Evolutionary conservation across 208 protist genomes (phyloP).

Genomic region (Trypanosoma vivax): DNA sequence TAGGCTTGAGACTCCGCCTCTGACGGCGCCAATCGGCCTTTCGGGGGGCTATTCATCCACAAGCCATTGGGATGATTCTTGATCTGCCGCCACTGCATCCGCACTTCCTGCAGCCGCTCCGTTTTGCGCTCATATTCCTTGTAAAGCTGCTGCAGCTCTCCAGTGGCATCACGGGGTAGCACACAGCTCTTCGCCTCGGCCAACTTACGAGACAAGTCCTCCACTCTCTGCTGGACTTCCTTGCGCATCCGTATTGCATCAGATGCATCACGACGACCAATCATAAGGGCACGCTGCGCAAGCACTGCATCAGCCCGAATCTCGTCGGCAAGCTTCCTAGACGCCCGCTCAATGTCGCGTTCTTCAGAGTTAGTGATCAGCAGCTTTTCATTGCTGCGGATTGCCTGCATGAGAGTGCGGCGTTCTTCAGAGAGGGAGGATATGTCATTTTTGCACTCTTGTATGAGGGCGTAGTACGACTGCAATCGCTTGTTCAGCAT

Average conservation of each 20-base stretch:
- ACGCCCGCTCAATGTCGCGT: constrained; percentile 24
- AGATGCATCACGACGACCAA: constrained; percentile 44
- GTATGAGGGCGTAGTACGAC: constrained; percentile 38
- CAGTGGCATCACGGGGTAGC: constrained; percentile 13
- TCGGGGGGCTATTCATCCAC: too few species aligned
- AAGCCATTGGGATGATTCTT: neutral
- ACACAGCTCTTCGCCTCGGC: constrained; percentile 17
- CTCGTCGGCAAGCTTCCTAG: constrained; percentile 50
- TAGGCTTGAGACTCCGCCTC: neutral
- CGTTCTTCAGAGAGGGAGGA: constrained; percentile 38
- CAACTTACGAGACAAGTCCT: constrained; percentile 26
- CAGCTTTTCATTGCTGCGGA: constrained; percentile 75
- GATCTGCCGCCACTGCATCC: constrained; percentile 20
- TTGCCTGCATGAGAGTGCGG: constrained; percentile 44
- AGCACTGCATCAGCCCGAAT: constrained; percentile 55
- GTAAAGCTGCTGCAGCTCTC: constrained; percentile 19
- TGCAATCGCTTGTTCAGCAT: constrained; percentile 30
- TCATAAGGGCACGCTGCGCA: constrained; percentile 45
- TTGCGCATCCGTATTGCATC: constrained; percentile 43
- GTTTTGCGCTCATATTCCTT: constrained; percentile 33
- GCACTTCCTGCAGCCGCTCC: constrained; percentile 23
- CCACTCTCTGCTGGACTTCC: constrained; percentile 29
- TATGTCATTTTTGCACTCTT: constrained; percentile 49
- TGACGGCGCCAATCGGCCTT: too few species aligned
- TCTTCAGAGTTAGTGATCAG: constrained; percentile 35